Percentiles rank a stretch among this genome's conserved stretches.
phyloP scores from a whole-genome alignment of 2,329 filamentous ascomycete genomes.

The Aureobasidium melanogenum region DNA sequence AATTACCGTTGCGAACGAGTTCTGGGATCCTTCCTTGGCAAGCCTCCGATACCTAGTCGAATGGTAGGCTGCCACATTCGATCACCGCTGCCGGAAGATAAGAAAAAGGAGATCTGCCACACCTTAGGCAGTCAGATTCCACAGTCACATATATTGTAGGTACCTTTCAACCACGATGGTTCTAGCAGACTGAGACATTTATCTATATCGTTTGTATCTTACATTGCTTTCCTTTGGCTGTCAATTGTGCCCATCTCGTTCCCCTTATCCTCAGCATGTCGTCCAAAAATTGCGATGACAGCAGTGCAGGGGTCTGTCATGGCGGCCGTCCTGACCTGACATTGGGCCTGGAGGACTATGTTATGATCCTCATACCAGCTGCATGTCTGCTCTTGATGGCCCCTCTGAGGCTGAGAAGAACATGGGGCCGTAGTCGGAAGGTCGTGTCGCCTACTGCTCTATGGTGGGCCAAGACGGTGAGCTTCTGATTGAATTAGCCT shows the following conservation, averaged over 20 bases:
- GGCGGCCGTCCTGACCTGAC: constrained; percentile 19
- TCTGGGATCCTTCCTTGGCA: not conserved
- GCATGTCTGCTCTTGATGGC: constrained; percentile 21
- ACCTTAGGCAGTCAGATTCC: constrained; percentile 7
- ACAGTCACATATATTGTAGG: not conserved
- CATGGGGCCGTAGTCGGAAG: constrained; percentile 17
- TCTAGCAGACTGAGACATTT: not conserved
- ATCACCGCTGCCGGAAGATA: not conserved
- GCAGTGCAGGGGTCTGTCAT: not conserved
- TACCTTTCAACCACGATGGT: not conserved
- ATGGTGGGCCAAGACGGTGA: constrained; percentile 19
- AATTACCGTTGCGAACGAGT: not conserved
- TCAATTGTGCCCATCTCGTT: no score
- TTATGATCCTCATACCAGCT: constrained; percentile 21
- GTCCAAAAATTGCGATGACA: not conserved
- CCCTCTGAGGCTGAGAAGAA: constrained; percentile 21
- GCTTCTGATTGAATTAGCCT: not conserved
- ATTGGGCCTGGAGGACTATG: constrained; percentile 22
- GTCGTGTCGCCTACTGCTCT: constrained; percentile 18
- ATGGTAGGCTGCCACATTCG: constrained; percentile 9
- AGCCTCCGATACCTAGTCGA: not conserved
- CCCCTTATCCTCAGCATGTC: not conserved
- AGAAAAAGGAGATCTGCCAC: not conserved
- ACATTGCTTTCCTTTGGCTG: not conserved
- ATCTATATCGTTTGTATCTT: not conserved